Conservation (phyloP, 2,329 filamentous ascomycete species). For the Cordyceps cateniannulata region DNA sequence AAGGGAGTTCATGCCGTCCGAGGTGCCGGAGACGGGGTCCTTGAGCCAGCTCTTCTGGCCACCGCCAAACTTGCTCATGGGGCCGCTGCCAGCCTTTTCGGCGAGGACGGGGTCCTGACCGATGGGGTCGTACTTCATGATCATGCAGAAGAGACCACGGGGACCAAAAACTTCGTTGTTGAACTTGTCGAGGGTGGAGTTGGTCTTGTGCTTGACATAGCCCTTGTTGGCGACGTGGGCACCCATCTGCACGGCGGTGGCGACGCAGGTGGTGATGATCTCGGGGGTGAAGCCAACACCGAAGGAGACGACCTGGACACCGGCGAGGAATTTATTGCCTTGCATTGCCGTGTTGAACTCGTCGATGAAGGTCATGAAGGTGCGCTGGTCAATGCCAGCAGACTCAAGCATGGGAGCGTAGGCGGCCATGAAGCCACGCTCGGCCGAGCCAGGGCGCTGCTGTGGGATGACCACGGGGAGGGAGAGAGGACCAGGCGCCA, state of each 20-base stretch:
- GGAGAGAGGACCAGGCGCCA: constrained; percentile 11
- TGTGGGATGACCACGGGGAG: constrained; percentile 13
- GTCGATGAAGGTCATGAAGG: constrained; percentile 12
- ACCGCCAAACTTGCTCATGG: neutral
- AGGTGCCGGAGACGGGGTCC: constrained; percentile 11
- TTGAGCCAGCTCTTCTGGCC: constrained; percentile 9
- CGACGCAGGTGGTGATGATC: constrained; percentile 13
- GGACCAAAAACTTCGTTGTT: constrained; percentile 13
- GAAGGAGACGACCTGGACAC: constrained; percentile 14
- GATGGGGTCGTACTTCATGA: constrained; percentile 15
- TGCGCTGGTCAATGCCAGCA: constrained; percentile 12
- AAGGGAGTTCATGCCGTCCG: constrained; percentile 8
- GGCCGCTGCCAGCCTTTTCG: neutral
- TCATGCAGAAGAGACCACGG: constrained; percentile 14
- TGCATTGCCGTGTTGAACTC: constrained; percentile 14
- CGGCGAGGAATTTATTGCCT: constrained; percentile 13
- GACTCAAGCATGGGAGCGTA: constrained; percentile 11
- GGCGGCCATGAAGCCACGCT: constrained; percentile 14
- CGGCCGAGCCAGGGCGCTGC: constrained; percentile 12
- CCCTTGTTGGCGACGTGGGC: constrained; percentile 13
- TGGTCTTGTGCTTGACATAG: constrained; percentile 13
- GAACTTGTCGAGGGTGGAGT: constrained; percentile 13
- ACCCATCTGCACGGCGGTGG: constrained; percentile 13
- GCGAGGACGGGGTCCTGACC: constrained; percentile 4
- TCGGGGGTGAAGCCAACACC: constrained; percentile 13